phyloP scores from a whole-genome alignment of 73 alveolate species.

The Paraurostyla sp. region DNA sequence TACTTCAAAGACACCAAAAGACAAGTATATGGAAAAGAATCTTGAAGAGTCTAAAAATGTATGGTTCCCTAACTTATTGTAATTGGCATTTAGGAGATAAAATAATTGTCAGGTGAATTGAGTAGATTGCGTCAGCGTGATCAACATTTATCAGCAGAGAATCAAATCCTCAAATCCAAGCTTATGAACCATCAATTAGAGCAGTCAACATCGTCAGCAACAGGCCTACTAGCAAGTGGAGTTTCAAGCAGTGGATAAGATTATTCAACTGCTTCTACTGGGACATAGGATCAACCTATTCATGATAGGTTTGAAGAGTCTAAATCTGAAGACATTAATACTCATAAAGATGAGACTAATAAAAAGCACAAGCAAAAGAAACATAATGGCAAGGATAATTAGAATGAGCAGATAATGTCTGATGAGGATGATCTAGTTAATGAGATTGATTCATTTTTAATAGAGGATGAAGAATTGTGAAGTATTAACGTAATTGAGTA shows the following conservation, averaged over 20 bases:
- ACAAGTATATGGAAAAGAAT: slow-evolving; percentile 26
- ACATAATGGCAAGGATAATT: background rate
- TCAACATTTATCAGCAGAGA: slow-evolving; percentile 15
- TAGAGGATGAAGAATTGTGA: slow-evolving; percentile 37
- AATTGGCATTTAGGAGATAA: background rate
- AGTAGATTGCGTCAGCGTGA: slow-evolving; percentile 22
- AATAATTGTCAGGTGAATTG: slow-evolving; percentile 10
- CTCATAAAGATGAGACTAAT: background rate
- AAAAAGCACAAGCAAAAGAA: background rate
- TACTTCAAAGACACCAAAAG: slow-evolving; percentile 5
- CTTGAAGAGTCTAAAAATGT: slow-evolving; percentile 47
- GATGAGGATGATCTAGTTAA: background rate
- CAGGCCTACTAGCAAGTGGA: background rate
- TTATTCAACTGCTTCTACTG: background rate
- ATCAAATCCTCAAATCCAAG: slow-evolving; percentile 51
- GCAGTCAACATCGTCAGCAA: background rate
- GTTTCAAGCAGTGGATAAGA: background rate
- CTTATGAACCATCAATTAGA: background rate
- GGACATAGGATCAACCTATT: background rate
- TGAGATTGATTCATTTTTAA: too few relatives aligned
- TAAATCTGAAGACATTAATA: background rate
- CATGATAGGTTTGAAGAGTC: background rate
- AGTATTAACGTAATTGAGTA: background rate
- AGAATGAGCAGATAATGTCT: background rate
- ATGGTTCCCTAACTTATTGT: background rate